phyloP scores from a whole-genome alignment of 352 stramenopile species.

The Lagenidium sp. region DNA sequence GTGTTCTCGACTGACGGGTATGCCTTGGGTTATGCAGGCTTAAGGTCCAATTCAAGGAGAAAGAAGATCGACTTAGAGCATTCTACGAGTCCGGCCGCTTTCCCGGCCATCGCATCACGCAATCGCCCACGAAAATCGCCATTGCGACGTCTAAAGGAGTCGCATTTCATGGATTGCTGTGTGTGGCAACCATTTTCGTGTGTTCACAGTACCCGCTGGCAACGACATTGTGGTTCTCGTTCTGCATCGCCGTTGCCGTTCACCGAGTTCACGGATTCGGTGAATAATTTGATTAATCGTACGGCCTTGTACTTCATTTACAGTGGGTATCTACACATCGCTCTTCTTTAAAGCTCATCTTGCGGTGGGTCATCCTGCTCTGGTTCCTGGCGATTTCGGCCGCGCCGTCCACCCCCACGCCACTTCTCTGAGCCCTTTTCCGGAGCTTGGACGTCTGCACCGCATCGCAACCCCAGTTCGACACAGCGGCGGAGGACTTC shows the following conservation, averaged over 20 bases:
- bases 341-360: too few relatives aligned
- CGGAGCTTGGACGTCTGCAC: slow-evolving; percentile 15
- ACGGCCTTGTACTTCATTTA: slow-evolving; percentile 4
- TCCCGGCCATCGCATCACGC: slow-evolving; percentile 6
- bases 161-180: slow-evolving; percentile 32
- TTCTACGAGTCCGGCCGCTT: slow-evolving; percentile 44
- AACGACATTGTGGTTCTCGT: slow-evolving; percentile 27
- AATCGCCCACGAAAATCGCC: slow-evolving; percentile 19
- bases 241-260: slow-evolving; percentile 32
- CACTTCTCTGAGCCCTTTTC: slow-evolving; percentile 37
- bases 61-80: slow-evolving; percentile 48
- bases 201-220: slow-evolving; percentile 22
- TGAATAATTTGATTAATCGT: slow-evolving; percentile 10
- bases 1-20: too few relatives aligned
- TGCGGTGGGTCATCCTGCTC: too few relatives aligned
- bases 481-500: slow-evolving; percentile 45
- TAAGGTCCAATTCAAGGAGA: slow-evolving; percentile 58
- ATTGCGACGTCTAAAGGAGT: slow-evolving; percentile 12
- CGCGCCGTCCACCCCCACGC: too few relatives aligned
- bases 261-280: slow-evolving; percentile 43
- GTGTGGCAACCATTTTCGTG: slow-evolving; percentile 17
- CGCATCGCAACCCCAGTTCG: slow-evolving; percentile 43
- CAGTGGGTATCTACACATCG: too few relatives aligned
- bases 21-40: slow-evolving; percentile 27
- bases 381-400: too few relatives aligned